A percentile compares a stretch with the other conserved stretches of the same genome.
Conservation (phyloP, 2,329 filamentous ascomycete genomes). For the Neofusicoccum ribis region DNA sequence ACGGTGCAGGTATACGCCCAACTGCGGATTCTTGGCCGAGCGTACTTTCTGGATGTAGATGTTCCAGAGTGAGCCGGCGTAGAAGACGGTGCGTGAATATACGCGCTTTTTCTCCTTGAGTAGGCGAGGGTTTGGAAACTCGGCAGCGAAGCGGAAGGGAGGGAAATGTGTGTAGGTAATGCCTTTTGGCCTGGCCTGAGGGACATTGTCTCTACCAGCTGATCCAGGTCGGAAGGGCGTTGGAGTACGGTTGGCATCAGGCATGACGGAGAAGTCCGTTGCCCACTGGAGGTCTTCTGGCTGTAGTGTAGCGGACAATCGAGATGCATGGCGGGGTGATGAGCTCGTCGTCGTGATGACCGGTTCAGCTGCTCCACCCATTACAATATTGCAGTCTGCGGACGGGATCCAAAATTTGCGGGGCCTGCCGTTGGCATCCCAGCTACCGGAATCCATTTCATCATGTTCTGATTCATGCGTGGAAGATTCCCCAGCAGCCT, state of each 20-base stretch:
- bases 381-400: constrained; percentile 57
- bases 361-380: constrained; percentile 55
- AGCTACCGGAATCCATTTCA: constrained; percentile 50
- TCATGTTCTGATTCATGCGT: constrained; percentile 26
- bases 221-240: constrained; percentile 33
- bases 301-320: constrained; percentile 53
- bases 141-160: constrained; percentile 59
- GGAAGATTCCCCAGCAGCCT: constrained; percentile 24
- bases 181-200: constrained; percentile 35
- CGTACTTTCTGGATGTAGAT: constrained; percentile 63
- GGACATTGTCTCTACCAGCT: constrained; percentile 35
- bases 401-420: constrained; percentile 60
- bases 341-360: constrained; percentile 50
- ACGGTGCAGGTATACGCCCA: constrained; percentile 61
- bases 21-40: constrained; percentile 55
- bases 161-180: constrained; percentile 56
- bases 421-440: constrained; percentile 55
- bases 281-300: constrained; percentile 59
- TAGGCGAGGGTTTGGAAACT: constrained; percentile 57
- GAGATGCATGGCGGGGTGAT: constrained; percentile 45
- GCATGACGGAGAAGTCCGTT: constrained; percentile 54
- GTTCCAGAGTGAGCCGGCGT: constrained; percentile 61
- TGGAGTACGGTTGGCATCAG: constrained; percentile 33
- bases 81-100: constrained; percentile 60
- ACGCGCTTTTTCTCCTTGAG: constrained; percentile 61